These are phyloP conservation scores for Paxillus ammoniavirescens DNA, from an alignment of 768 basidiomycete genomes.

Conservation along the genomic window DNA sequence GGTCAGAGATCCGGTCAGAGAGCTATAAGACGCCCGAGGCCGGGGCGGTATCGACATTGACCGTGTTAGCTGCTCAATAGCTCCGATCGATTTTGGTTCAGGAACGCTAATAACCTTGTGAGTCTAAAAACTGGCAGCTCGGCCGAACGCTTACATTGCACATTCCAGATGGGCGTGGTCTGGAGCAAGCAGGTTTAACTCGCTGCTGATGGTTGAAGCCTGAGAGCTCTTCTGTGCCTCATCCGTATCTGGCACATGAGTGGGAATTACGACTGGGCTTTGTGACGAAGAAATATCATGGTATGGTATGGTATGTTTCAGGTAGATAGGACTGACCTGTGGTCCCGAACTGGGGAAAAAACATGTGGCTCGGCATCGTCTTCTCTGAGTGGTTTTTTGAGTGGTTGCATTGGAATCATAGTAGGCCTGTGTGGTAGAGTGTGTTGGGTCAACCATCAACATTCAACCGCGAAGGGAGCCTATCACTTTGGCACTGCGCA, in stretches of 20 bases:
- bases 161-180: not conserved
- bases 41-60: not conserved
- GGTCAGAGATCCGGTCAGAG: conserved; percentile 5
- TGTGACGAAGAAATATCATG: not conserved
- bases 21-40: conserved; percentile 20
- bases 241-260: not conserved
- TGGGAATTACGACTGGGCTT: conserved; percentile 5
- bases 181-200: not conserved
- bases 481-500: conserved; percentile 10
- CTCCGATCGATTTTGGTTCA: conserved; percentile 9
- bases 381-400: not conserved
- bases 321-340: conserved; percentile 10
- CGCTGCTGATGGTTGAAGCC: conserved; percentile 6
- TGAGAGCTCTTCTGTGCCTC: not conserved
- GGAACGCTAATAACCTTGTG: conserved; percentile 9
- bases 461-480: not conserved
- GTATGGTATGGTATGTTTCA: not conserved
- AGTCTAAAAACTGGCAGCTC: not conserved
- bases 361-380: not conserved
- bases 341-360: conserved; percentile 2
- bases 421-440: not conserved
- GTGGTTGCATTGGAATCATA: not conserved
- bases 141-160: conserved; percentile 16
- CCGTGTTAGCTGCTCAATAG: not conserved
- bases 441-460: not conserved